Evolutionary conservation across 192 early-diverging fungal genomes (phyloP), one percentile per base, ranked within the genome.

Genomic region (Entomortierella parvispora): DNA sequence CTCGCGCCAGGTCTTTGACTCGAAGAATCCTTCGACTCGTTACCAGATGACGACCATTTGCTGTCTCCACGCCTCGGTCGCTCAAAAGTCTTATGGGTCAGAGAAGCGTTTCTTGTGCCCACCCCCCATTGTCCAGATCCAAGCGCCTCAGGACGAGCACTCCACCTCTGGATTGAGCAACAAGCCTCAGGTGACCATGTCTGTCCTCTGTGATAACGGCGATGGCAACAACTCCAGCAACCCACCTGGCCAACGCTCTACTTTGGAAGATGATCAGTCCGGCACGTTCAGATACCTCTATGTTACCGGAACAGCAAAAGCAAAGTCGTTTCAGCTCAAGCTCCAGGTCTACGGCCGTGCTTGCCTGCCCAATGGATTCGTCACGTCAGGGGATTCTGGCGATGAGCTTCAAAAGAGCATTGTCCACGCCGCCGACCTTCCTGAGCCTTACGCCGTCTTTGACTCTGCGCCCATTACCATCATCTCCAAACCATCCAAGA

Each of bases 401-500:
- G 31, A 43, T 6, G 51, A 63, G 33, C 22, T 3, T 52, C 55
- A 64, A 29, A 52, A 63, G 18, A 48, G 55, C 51, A 33, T 57
- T 23, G 53, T 56, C 64, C 75, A 61, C 34, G 57, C 55, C 22
- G 63, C 81, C 43, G 74, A 77, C 23, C 32, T 68, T 5, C 65
- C 65, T 7, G 68, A 77, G 55, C 81, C 86, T 8, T 89, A 87
- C 65, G 87, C 86, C 5, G 83, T 84, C 9, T 89, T 93, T 44
- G 87, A 91, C 67, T 92, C 92, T 9, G 80, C 82, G 6, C 89
- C 93, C 8, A 89, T 97, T 49, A 80, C 87, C 18, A 94, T 96
- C 55, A 95, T 97, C 28, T 96, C 94, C 54, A 97, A 97, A 79
- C 95, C 96, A 14, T 93, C 91, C 51, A 96, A 95, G 76, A 97